Base-by-base conservation (phyloP, 768 basidiomycete genomes). In the Macrolepiota fuliginosa region DNA sequence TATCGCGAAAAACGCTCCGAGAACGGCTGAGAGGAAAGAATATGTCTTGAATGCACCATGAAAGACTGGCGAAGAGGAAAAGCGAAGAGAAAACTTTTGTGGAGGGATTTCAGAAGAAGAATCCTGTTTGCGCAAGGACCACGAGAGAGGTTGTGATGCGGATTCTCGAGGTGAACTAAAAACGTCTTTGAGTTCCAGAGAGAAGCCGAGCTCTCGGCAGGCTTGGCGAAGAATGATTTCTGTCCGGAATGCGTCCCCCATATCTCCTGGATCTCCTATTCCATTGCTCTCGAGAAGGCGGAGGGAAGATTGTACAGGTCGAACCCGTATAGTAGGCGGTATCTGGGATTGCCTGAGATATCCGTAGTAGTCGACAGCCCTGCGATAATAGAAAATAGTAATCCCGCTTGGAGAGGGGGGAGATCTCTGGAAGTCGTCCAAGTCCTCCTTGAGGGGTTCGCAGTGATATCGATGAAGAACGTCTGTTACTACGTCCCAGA, bases 391-490 rank as follows among this genome's bases (percentile, higher is more conserved):
- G 60, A 54, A 55, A 35, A 55, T 29, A n/a, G 54, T 37, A 22
- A 55, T 25, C 24, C 53, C 36, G 25, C 45, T 49, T 10, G 42
- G 45, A 2, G 54, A 49, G 13, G 35, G 36, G 22, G 24, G 32
- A 29, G 52, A 22, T 19, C 56, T 51, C 27, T 42, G 57, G 27
- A 55, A 37, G 17, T 61, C 46, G 19, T 55, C 46, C 7, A 49
- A 32, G 46, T 61, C 46, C 42, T 63, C 68, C 45, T 67, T 66
- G 61, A 71, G 52, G 25, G 71, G 64, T 60, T 77, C 73, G 69
- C 83, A 85, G 25, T 75, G 74, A 61, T 80, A 79, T 27, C 77
- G 74, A 52, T 68, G 69, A 61, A 85, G 75, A 17, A 81, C 76
- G 22, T 68, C 65, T 22, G 66, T 67, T 46, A 83, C 74, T 49